Percentiles rank a stretch among this genome's conserved stretches.
These are phyloP conservation scores for Pelargonium citronellum DNA, from an alignment of 441 rosid genomes.

Conservation along the genomic window DNA sequence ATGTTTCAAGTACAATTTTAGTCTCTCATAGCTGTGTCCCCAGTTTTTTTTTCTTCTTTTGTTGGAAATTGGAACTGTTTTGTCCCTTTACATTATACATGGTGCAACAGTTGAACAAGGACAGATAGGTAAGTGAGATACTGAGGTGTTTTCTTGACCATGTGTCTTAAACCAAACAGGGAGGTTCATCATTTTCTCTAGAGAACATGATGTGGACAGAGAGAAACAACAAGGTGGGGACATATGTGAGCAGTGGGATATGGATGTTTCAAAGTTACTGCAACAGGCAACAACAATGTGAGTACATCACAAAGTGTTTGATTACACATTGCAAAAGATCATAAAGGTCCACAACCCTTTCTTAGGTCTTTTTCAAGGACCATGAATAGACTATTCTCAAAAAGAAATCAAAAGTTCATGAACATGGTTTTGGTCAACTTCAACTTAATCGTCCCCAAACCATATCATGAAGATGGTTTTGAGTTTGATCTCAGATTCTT, in stretches of 20 bases:
- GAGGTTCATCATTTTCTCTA: conserved; percentile 19
- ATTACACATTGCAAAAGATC: not conserved
- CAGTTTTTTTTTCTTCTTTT: conserved; percentile 31
- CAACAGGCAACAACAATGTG: conserved; percentile 11
- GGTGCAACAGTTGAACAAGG: conserved; percentile 32
- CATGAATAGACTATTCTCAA: not conserved
- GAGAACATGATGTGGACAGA: conserved; percentile 15
- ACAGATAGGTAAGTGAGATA: conserved; percentile 26
- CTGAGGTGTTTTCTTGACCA: conserved; percentile 29
- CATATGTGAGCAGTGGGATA: not conserved
- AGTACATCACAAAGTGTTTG: not conserved
- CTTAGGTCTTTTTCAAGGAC: too few species aligned
- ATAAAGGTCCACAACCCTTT: not conserved
- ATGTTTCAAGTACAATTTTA: conserved; percentile 19
- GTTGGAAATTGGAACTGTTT: conserved; percentile 37
- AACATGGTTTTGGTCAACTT: not conserved
- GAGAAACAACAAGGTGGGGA: conserved; percentile 4
- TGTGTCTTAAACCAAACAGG: conserved; percentile 25
- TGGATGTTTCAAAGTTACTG: conserved; percentile 11
- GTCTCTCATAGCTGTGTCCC: conserved; percentile 1
- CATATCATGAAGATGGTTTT: too few species aligned
- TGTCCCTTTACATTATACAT: conserved; percentile 28
- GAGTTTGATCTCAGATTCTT: too few species aligned
- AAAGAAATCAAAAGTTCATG: not conserved
- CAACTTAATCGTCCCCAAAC: too few species aligned